Evolutionary conservation across 2,329 filamentous ascomycete species (phyloP).

Genomic region (Beauveria bassiana): DNA sequence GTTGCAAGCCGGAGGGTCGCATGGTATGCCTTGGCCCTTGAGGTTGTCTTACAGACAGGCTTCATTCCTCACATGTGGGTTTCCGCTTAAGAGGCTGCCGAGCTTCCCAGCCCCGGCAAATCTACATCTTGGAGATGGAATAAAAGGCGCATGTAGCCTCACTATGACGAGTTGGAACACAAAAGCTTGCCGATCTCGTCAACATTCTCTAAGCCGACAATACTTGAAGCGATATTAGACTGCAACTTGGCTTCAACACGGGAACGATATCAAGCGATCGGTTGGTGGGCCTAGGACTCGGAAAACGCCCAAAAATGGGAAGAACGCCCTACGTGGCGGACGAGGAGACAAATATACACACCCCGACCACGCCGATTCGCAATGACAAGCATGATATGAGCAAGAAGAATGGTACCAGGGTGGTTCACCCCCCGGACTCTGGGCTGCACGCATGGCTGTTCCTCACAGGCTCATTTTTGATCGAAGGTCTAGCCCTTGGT

Average conservation of each 20-base stretch:
- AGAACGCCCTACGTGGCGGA: background rate
- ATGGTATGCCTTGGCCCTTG: slow-evolving; percentile 1
- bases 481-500: slow-evolving; percentile 16
- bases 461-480: slow-evolving; percentile 17
- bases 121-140: background rate
- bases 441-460: slow-evolving; percentile 30
- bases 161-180: background rate
- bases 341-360: background rate
- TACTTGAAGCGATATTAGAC: background rate
- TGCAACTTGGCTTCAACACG: background rate
- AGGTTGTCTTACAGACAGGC: background rate
- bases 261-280: background rate
- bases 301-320: background rate
- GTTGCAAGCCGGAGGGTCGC: background rate
- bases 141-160: background rate
- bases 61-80: background rate
- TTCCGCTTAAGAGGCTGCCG: background rate
- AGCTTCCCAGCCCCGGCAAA: background rate
- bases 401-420: background rate
- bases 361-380: background rate
- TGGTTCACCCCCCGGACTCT: background rate
- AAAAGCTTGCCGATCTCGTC: background rate
- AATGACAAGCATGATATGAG: background rate
- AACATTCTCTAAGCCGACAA: background rate
- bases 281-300: background rate